phyloP scores from a whole-genome alignment of 1,284 basidiomycete genomes.

The Ustilago vetiveriae region DNA sequence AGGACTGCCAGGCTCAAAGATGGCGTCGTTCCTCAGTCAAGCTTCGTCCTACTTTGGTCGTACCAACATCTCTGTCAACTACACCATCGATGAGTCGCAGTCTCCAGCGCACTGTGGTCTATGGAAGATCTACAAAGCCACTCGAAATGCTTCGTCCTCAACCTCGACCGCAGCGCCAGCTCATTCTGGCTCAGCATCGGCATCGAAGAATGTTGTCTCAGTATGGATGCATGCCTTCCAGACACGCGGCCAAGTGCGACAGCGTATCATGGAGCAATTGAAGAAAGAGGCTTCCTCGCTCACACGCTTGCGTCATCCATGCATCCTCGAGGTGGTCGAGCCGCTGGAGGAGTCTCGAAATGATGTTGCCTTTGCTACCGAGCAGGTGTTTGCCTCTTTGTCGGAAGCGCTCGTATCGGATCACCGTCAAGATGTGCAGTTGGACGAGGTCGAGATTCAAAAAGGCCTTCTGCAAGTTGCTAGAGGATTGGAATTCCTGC shows the following conservation, averaged over 20 bases:
- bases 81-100: constrained; percentile 56
- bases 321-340: constrained; percentile 97
- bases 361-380: constrained; percentile 91
- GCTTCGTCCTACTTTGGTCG: constrained; percentile 60
- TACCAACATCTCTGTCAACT: constrained; percentile 62
- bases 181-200: constrained; percentile 1
- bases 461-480: constrained; percentile 94
- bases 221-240: constrained; percentile 58
- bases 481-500: constrained; percentile 90
- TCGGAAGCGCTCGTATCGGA: constrained; percentile 40
- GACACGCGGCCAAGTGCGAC: constrained; percentile 40
- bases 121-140: constrained; percentile 62
- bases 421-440: constrained; percentile 47
- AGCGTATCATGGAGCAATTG: constrained; percentile 54
- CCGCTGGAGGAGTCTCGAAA: constrained; percentile 89
- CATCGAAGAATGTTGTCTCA: constrained; percentile 36
- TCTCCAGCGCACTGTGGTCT: constrained; percentile 56
- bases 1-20: background rate
- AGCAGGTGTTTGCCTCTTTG: constrained; percentile 69
- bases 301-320: constrained; percentile 88
- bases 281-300: constrained; percentile 76
- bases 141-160: constrained; percentile 42
- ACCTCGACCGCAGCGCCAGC: constrained; percentile 12
- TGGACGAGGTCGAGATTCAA: constrained; percentile 78
- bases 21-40: constrained; percentile 59